These are phyloP conservation scores for Hawksworthiomyces lignivorus DNA, from an alignment of 2,329 filamentous ascomycete species.

Conservation along the genomic window DNA sequence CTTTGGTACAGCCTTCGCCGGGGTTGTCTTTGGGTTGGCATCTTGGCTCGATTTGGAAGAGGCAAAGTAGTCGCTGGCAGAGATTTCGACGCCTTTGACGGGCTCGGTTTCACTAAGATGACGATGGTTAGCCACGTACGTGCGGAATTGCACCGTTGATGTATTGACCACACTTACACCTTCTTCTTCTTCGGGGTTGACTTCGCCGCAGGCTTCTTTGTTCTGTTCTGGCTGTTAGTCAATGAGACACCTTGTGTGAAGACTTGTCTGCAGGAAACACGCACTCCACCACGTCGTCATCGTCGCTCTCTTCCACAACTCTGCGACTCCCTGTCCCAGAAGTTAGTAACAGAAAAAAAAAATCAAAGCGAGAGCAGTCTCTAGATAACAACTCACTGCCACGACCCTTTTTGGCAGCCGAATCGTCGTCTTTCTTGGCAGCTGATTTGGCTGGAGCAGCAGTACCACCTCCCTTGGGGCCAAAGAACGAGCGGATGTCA, in stretches of 20 bases:
- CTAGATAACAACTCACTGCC: slow-evolving; percentile 7
- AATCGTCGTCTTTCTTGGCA: slow-evolving; percentile 27
- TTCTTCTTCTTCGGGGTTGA: slow-evolving; percentile 47
- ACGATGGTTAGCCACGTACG: no score
- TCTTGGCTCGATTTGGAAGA: slow-evolving; percentile 36
- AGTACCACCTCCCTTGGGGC: slow-evolving; percentile 45
- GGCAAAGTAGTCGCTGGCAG: slow-evolving; percentile 51
- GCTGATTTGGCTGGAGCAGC: slow-evolving; percentile 30
- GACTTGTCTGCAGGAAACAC: slow-evolving; percentile 19
- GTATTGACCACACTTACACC: no score
- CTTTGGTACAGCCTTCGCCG: slow-evolving; percentile 35
- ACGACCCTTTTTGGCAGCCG: slow-evolving; percentile 20
- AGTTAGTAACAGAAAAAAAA: background rate
- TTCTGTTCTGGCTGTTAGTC: slow-evolving; percentile 22
- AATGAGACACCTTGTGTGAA: background rate
- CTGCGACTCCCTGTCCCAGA: slow-evolving; percentile 19
- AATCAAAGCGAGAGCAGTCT: no score
- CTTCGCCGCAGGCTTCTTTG: slow-evolving; percentile 49
- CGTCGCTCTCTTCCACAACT: slow-evolving; percentile 20
- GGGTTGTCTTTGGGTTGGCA: slow-evolving; percentile 29
- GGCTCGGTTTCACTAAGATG: slow-evolving; percentile 27
- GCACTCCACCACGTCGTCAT: slow-evolving; percentile 22
- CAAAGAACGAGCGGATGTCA: slow-evolving; percentile 70
- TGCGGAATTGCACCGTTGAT: no score
- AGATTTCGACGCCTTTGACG: slow-evolving; percentile 42